phyloP scores from a whole-genome alignment of 805 yeast species.

The Saccharomycopsis selenospora region DNA sequence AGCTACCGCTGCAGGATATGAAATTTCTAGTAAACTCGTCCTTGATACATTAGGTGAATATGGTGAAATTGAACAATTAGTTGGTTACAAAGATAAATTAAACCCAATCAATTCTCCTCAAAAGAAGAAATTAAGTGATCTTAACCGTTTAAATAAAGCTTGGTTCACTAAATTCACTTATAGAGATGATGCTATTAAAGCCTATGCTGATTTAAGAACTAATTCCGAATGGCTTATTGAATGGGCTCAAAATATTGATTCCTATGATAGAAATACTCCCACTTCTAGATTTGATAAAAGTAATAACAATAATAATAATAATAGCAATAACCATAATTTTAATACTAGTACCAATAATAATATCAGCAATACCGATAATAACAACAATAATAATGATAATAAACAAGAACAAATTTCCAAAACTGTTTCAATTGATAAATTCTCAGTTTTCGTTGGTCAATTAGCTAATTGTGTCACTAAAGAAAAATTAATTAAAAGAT shows the following conservation, averaged over 20 bases:
- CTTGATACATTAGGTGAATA: constrained; percentile 37
- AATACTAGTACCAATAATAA: constrained; percentile 47
- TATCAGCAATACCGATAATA: constrained; percentile 11
- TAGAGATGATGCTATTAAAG: constrained; percentile 83
- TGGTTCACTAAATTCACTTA: constrained; percentile 78
- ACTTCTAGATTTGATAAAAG: constrained; percentile 8
- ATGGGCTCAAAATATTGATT: constrained; percentile 82
- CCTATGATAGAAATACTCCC: constrained; percentile 29
- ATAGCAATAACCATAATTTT: constrained; percentile 3
- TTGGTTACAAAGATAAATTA: constrained; percentile 33
- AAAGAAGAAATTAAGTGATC: constrained; percentile 17
- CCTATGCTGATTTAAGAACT: constrained; percentile 61
- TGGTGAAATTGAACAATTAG: constrained; percentile 73
- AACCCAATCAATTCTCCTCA: constrained; percentile 22
- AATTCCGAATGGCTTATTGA: constrained; percentile 54
- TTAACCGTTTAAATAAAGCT: constrained; percentile 29
- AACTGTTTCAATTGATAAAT: constrained; percentile 52
- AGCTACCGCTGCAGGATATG: constrained; percentile 30
- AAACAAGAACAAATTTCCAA: constrained; percentile 6
- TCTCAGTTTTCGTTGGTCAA: constrained; percentile 76
- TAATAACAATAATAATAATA: constrained; percentile 7
- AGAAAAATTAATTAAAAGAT: constrained; percentile 49
- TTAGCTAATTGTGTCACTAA: constrained; percentile 48
- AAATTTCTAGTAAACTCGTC: constrained; percentile 31
- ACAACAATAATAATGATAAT: constrained; percentile 4